Base-by-base conservation (phyloP, 768 basidiomycete genomes). In the Suillus americanus region DNA sequence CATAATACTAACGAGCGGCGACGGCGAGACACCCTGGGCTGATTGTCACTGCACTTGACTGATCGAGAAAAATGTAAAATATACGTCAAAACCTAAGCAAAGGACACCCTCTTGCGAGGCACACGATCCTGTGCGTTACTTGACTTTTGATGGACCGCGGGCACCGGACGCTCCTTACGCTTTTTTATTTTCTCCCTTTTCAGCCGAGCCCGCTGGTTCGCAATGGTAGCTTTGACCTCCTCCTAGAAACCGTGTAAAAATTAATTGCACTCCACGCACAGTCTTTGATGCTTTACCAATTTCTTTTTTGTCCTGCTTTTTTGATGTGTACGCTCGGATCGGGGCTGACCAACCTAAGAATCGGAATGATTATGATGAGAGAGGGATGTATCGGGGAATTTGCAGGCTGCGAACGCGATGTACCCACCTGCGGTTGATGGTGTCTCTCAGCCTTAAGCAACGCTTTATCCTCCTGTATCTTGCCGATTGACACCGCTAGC, bases 401-500 rank as follows among this genome's bases (percentile, higher is more conserved):
- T 64, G 33, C 59, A 60, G 53, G 60, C 37, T 55, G 48, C 50
- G 41, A 60, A 43, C 6, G 60, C 51, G 60, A 70, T 69, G 65
- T 62, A 41, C 61, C 60, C 54, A 80, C 82, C 81, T 81, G 79
- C 69, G 73, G 63, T 66, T 74, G 76, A 55, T 77, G 80, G 67
- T 74, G 77, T 68, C 76, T 83, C 68, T 78, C 77, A 60, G 72
- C 73, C 69, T 79, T 84, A 9, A 67, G 74, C 60, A 73, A 71
- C 7, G 76, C 66, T 62, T 80, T 84, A 69, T 83, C 70, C 72
- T 86, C 85, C 65, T 84, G 81, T 18, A 66, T 70, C 40, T 70
- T 71, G n/a, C 75, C 80, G 70, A 86, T 83, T 43, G 79, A 79
- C 65, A 75, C 69, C n/a, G 85, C 85, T 14, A 86, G 72, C 60